Percentiles rank a stretch among this genome's conserved stretches.
These are phyloP conservation scores for Solanum appendiculatum DNA, from an alignment of 257 asterid species.

Conservation along the genomic window DNA sequence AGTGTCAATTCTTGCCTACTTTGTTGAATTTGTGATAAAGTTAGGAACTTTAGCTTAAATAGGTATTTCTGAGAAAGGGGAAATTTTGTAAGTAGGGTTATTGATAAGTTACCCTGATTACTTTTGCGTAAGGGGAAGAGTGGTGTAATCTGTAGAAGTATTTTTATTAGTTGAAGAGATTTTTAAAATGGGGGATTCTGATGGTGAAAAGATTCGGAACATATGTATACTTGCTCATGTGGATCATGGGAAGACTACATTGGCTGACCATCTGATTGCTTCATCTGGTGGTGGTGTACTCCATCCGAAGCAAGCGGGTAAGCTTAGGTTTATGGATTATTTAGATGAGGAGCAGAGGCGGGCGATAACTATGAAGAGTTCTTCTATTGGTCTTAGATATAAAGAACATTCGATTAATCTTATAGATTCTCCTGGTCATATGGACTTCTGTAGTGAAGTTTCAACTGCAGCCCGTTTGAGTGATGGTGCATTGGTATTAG, in stretches of 20 bases:
- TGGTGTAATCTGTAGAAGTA: neutral
- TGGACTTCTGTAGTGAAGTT: slow-evolving; percentile 98
- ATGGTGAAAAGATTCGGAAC: slow-evolving; percentile 35
- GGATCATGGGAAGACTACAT: slow-evolving; percentile 94
- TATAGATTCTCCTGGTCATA: slow-evolving; percentile 95
- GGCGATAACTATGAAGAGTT: slow-evolving; percentile 96
- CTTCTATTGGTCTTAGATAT: slow-evolving; percentile 64
- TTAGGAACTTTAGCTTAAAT: neutral
- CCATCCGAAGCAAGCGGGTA: slow-evolving; percentile 97
- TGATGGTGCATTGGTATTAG: slow-evolving; percentile 84
- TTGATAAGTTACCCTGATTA: neutral
- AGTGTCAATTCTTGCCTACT: neutral
- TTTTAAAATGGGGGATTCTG: slow-evolving; percentile 17
- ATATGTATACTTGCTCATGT: slow-evolving; percentile 97
- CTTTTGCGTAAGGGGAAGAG: neutral
- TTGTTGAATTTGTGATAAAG: neutral
- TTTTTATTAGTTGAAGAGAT: neutral
- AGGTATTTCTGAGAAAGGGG: neutral
- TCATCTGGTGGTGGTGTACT: slow-evolving; percentile 88
- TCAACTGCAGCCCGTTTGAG: slow-evolving; percentile 96
- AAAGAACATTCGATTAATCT: slow-evolving; percentile 49
- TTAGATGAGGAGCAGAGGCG: slow-evolving; percentile 96
- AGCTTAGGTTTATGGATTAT: slow-evolving; percentile 88
- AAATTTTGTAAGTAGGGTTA: neutral
- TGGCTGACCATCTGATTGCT: slow-evolving; percentile 89